Conservation (phyloP, 1,284 basidiomycete genomes). For the Ustilago loliicola region DNA sequence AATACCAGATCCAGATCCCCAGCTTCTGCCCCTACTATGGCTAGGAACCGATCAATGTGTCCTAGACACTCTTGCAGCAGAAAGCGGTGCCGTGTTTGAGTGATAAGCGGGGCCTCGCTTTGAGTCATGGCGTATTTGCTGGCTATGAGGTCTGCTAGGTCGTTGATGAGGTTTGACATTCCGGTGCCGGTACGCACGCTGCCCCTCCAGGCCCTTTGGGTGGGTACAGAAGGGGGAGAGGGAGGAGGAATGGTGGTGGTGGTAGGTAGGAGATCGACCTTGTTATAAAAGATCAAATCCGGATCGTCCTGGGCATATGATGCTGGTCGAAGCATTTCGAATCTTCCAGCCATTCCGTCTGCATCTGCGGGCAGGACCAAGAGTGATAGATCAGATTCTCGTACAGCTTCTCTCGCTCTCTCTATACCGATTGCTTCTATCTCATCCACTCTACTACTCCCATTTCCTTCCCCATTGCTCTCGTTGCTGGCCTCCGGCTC, state of each 20-base stretch:
- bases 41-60: constrained; percentile 73
- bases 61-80: constrained; percentile 79
- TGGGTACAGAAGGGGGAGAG: background rate
- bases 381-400: constrained; percentile 79
- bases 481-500: background rate
- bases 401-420: constrained; percentile 78
- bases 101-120: constrained; percentile 77
- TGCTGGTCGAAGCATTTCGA: constrained; percentile 72
- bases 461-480: background rate
- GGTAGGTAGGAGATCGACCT: constrained; percentile 75
- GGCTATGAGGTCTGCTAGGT: constrained; percentile 75
- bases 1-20: constrained; percentile 77
- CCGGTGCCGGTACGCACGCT: constrained; percentile 79
- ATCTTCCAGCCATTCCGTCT: constrained; percentile 36
- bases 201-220: constrained; percentile 73
- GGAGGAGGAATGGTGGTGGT: background rate
- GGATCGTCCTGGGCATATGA: constrained; percentile 70
- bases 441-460: constrained; percentile 72
- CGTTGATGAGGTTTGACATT: constrained; percentile 75
- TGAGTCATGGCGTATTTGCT: constrained; percentile 72
- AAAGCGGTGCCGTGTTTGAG: constrained; percentile 81
- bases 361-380: constrained; percentile 81
- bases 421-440: constrained; percentile 87
- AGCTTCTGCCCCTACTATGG: constrained; percentile 65
- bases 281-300: constrained; percentile 79